A percentile compares a stretch with the other conserved stretches of the same genome.
Evolutionary conservation across 257 asterid genomes (phyloP).

Genomic region (Sherardia arvensis): DNA sequence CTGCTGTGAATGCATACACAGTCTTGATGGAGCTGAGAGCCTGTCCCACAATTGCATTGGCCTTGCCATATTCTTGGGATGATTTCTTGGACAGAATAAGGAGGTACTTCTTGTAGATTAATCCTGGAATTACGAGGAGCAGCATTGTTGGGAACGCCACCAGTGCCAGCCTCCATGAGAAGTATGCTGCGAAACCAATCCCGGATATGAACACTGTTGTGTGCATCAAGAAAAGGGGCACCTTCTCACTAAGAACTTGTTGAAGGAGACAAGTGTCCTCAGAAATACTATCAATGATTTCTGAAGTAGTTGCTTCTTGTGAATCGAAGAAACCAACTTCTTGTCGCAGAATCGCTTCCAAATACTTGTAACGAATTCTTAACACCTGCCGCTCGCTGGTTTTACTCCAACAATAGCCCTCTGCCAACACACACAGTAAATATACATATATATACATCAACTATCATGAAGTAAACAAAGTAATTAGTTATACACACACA

Average conservation of each 20-base stretch:
- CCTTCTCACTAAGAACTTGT: conserved; percentile 87
- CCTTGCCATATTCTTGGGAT: conserved; percentile 57
- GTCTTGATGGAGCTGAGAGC: conserved; percentile 78
- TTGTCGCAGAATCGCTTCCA: conserved; percentile 74
- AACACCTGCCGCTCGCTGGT: conserved; percentile 72
- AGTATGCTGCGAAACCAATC: conserved; percentile 50
- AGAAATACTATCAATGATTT: conserved; percentile 65
- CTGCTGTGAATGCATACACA: conserved; percentile 77
- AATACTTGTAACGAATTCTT: conserved; percentile 62
- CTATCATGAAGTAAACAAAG: neutral
- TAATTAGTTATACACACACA: neutral
- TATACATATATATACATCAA: too few relatives aligned
- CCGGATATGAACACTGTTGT: conserved; percentile 65
- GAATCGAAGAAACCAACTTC: conserved; percentile 88
- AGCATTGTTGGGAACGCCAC: conserved; percentile 66
- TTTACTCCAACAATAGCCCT: conserved; percentile 91
- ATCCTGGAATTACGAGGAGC: conserved; percentile 58
- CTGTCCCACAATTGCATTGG: conserved; percentile 53
- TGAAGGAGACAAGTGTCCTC: conserved; percentile 76
- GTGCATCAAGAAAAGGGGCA: conserved; percentile 73
- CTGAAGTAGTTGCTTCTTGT: conserved; percentile 82
- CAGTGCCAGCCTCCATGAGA: conserved; percentile 63
- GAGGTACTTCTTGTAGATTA: conserved; percentile 63
- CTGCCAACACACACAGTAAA: conserved; percentile 25
- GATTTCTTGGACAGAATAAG: conserved; percentile 38